Evolutionary conservation across 768 basidiomycete species (phyloP), one percentile per base, ranked within the genome.

Genomic region (Piloderma croceum): DNA sequence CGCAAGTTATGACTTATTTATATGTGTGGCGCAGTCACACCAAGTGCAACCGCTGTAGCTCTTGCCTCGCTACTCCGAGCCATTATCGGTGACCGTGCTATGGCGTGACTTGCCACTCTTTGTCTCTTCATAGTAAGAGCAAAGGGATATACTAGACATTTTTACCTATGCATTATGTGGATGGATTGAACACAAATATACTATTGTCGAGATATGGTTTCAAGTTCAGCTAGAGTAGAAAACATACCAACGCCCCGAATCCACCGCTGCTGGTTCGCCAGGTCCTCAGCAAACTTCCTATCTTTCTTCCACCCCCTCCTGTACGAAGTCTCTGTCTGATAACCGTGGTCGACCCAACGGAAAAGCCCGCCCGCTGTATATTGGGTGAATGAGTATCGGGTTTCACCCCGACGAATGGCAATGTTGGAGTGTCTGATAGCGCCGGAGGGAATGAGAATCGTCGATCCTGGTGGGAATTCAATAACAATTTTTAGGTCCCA

Each of bases 331-430:
- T 17, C 3, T 6, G 46, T 33, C 24, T 50, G 39, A 15, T 42
- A 45, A 25, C 46, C 44, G 37, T 48, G 44, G 3, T 38, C 41
- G 1, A 47, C 46, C 51, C 51, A 57, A 1, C 53, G 42, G 32
- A 50, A 47, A 6, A 54, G 31, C 5, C 45, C 52, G 7, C 54
- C 53, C 0, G 55, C 53, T 4, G 48, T 33, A 22, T 53, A 58
- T 27, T 54, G 53, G 2, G 50, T 51, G 25, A 59, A 38, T 0
- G 51, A 50, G 17, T 44, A 41, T 3, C 53, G 44, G 2, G 21
- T 33, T 32, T 57, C 53, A 3, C 36, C 43, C 1, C 35, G 15
- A 7, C 36, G 42, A 13, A 57, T 39, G 0, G 47, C 19, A 19
- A 42, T 43, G 22, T 52, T 54, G 2, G 45, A 41, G 17, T 48